Evolutionary conservation across 352 stramenopile genomes (phyloP).

Genomic region (Peronospora belbahrii): DNA sequence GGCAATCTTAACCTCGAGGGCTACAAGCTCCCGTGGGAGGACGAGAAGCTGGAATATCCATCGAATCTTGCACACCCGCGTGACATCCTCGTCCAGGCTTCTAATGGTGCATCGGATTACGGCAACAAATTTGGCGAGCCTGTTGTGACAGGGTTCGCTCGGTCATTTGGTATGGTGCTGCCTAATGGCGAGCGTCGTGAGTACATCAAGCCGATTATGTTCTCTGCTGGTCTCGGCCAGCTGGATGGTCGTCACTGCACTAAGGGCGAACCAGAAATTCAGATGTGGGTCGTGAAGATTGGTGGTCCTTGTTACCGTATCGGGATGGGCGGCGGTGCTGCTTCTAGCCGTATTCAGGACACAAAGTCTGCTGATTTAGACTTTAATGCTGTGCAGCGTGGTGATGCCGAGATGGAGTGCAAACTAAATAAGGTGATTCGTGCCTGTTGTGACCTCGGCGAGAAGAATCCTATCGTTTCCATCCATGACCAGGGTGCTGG

Average conservation of each 20-base stretch:
- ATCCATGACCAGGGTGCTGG: constrained; percentile 99
- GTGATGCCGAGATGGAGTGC: constrained; percentile 99
- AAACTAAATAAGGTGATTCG: constrained; percentile 99
- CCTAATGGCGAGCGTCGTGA: constrained; percentile 93
- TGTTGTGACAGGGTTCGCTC: constrained; percentile 96
- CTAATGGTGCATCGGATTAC: constrained; percentile 98
- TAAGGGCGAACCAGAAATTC: constrained; percentile 91
- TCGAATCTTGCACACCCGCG: constrained; percentile 85
- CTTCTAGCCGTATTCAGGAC: constrained; percentile 93
- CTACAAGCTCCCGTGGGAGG: constrained; percentile 96
- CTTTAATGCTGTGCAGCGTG: constrained; percentile 99
- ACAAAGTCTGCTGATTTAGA: constrained; percentile 92
- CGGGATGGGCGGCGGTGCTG: constrained; percentile 96
- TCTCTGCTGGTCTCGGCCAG: constrained; percentile 95
- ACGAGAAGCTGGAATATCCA: constrained; percentile 88
- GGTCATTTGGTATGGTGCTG: constrained; percentile 95
- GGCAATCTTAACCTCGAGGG: constrained; percentile 96
- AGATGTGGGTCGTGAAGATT: constrained; percentile 98
- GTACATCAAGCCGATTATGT: constrained; percentile 99
- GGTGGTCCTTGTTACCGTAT: constrained; percentile 98
- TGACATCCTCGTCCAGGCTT: constrained; percentile 95
- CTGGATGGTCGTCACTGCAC: constrained; percentile 90
- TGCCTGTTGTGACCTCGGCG: constrained; percentile 95
- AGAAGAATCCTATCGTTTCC: constrained; percentile 97
- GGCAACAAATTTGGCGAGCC: constrained; percentile 99